Percentiles rank a stretch among this genome's conserved stretches.
These are phyloP conservation scores for Globisporangium cederbergense DNA, from an alignment of 352 stramenopile species.

Conservation along the genomic window DNA sequence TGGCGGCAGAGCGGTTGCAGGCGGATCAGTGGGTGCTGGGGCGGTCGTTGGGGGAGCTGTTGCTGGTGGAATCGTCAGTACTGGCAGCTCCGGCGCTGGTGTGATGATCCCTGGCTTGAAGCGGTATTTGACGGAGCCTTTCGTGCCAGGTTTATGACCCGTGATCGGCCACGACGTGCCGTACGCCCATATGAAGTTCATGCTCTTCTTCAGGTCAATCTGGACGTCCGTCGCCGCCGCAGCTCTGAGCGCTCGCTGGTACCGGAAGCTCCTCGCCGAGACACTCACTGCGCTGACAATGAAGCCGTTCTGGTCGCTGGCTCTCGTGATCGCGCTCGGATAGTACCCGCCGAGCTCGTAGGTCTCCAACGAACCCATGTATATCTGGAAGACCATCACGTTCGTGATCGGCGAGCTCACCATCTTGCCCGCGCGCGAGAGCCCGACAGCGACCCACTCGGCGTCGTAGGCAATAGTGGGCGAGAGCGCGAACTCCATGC, in stretches of 20 bases:
- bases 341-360: conserved; percentile 52
- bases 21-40: too few relatives aligned
- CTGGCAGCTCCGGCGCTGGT: conserved; percentile 15
- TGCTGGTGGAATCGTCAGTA: not conserved
- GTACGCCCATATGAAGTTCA: conserved; percentile 73
- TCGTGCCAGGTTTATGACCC: conserved; percentile 40
- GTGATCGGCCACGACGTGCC: conserved; percentile 63
- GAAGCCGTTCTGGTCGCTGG: conserved; percentile 43
- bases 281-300: conserved; percentile 32
- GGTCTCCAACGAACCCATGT: conserved; percentile 32
- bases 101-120: conserved; percentile 19
- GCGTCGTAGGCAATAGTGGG: conserved; percentile 30
- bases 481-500: conserved; percentile 61
- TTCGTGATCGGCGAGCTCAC: conserved; percentile 65
- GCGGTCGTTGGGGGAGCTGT: too few relatives aligned
- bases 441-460: conserved; percentile 62
- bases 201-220: conserved; percentile 29
- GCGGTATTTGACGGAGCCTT: conserved; percentile 50
- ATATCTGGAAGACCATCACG: conserved; percentile 69
- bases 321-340: conserved; percentile 37
- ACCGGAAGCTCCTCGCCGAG: conserved; percentile 60
- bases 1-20: not conserved
- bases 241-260: conserved; percentile 58
- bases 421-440: conserved; percentile 43
- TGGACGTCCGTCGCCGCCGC: conserved; percentile 42